Conservation (phyloP, 257 asterid genomes). For the Gentiana macrophylla region DNA sequence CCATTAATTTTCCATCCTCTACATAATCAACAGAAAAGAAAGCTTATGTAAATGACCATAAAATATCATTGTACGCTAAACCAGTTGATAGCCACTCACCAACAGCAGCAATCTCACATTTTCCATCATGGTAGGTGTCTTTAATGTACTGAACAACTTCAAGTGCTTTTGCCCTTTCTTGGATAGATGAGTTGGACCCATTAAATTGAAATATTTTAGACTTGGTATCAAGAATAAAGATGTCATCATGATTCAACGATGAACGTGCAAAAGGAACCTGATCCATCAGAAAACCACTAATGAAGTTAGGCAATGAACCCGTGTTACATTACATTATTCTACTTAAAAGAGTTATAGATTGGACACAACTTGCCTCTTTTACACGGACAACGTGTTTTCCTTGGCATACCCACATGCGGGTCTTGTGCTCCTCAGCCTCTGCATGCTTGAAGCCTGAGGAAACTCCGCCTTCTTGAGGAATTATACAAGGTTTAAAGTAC, state of each 20-base stretch:
- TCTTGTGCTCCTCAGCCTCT: conserved; percentile 72
- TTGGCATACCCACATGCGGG: conserved; percentile 70
- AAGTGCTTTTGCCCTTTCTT: conserved; percentile 99
- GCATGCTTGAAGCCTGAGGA: conserved; percentile 83
- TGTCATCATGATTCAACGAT: conserved; percentile 94
- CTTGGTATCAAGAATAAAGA: conserved; percentile 86
- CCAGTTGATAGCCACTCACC: conserved; percentile 39
- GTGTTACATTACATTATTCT: neutral
- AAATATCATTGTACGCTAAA: conserved; percentile 15
- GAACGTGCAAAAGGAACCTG: conserved; percentile 94
- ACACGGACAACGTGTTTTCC: conserved; percentile 97
- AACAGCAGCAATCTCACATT: conserved; percentile 90
- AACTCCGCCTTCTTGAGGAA: conserved; percentile 95
- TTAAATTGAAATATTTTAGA: conserved; percentile 89
- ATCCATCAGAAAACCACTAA: conserved; percentile 13
- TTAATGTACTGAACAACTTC: conserved; percentile 96
- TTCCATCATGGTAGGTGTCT: conserved; percentile 93
- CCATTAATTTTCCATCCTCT: conserved; percentile 98
- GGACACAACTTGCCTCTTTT: conserved; percentile 63
- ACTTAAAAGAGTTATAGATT: conserved; percentile 7
- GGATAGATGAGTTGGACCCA: conserved; percentile 95
- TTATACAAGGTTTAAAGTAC: conserved; percentile 92
- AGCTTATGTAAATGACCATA: conserved; percentile 16
- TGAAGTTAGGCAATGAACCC: neutral
- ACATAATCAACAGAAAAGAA: conserved; percentile 19